phyloP scores from a whole-genome alignment of 305 asterid genomes.

The Vinca major region DNA sequence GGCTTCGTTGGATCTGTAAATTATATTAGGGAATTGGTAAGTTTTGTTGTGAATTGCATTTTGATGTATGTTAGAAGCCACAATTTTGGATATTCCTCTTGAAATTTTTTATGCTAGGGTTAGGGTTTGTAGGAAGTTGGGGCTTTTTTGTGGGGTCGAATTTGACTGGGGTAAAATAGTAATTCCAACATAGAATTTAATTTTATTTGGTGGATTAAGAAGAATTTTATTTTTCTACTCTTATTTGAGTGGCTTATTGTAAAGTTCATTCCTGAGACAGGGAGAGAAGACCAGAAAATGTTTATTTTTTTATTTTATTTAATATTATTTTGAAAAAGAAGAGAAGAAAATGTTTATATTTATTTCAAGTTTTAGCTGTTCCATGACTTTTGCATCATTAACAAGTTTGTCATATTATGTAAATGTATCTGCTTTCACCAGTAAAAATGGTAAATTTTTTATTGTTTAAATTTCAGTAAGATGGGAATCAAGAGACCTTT shows the following conservation, averaged over 20 bases:
- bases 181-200: background rate
- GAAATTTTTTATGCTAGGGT: constrained; percentile 29
- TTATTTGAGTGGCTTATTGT: background rate
- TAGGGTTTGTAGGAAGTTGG: constrained; percentile 25
- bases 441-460: background rate
- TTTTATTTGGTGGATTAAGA: background rate
- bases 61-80: background rate
- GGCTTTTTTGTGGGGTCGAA: background rate
- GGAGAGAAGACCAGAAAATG: background rate
- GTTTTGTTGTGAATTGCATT: constrained; percentile 18
- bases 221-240: background rate
- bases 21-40: constrained; percentile 24
- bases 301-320: too few relatives aligned
- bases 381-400: background rate
- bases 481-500: constrained; percentile 61
- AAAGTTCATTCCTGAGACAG: background rate
- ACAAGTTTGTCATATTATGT: background rate
- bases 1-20: constrained; percentile 23
- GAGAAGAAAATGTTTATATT: too few relatives aligned
- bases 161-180: constrained; percentile 15
- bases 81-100: background rate
- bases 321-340: background rate
- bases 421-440: background rate
- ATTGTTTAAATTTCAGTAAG: constrained; percentile 15
- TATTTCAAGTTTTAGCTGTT: too few relatives aligned